Base-by-base conservation (phyloP, 371 early-diverging fungal genomes). In the Entomophthora muscae region DNA sequence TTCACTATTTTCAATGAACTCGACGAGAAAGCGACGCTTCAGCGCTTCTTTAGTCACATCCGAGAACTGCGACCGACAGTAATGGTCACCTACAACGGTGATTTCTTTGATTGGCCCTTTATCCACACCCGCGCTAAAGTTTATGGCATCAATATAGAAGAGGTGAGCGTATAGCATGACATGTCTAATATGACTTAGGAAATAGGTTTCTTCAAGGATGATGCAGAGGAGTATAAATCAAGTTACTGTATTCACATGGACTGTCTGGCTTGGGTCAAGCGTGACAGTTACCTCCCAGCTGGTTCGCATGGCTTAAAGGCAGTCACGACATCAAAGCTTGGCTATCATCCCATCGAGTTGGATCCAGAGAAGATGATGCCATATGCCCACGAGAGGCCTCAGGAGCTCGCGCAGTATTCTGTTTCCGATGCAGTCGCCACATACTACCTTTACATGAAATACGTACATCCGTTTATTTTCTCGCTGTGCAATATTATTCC, bases 341-440 rank as follows among this genome's bases (percentile, higher is more conserved):
- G 98, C 0, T 99, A 99, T 69, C 91, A 95, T 69, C 99, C 99
- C 0, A 87, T 93, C 77, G 99, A 99, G 73, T 75, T 99, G 32
- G 99, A 99, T 70, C 99, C 99, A 0, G 99, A 99, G 74, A 93
- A 93, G 66, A 99, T 99, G 99, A 92, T 95, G 13, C 77, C 82
- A 73, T 95, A 88, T 73, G 99, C 99, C 1, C 68, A 80, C 1
- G 95, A 96, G 69, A 78, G 90, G 53, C 99, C 99, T 2, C 95
- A 98, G 69, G 84, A 78, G n/a, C 76, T 99, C 57, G 97, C 99
- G 10, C 92, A 95, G 62, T 99, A 99, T 72, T 98, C 99, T 21
- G 99, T 99, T 28, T 98, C 99, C 59, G 99, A 99, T 80, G 99
- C 99, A 2, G 98, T 99, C 1, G 99, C 99, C 0, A 99, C 99